Conservation (phyloP, 202 grass and related monocot genomes). For the Panicum hallii region DNA sequence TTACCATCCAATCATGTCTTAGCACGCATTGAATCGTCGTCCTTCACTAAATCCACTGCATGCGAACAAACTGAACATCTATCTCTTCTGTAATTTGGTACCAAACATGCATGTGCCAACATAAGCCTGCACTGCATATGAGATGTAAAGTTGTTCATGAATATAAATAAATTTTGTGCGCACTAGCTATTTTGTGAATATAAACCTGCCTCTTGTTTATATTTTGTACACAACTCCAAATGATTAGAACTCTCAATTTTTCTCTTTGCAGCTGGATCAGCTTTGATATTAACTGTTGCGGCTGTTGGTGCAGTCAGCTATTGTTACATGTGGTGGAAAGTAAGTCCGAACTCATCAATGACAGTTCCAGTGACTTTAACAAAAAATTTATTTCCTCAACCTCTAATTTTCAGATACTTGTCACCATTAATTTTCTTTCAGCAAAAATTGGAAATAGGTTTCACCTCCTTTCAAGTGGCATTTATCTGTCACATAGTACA, state of each 20-base stretch:
- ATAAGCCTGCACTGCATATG: neutral
- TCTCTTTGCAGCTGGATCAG: slow-evolving; percentile 47
- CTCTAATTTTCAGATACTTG: neutral
- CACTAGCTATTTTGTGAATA: neutral
- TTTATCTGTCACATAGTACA: neutral
- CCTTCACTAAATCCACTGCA: neutral
- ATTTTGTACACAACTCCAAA: neutral
- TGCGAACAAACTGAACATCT: neutral
- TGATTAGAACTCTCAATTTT: neutral
- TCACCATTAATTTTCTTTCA: neutral
- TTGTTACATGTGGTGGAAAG: slow-evolving; percentile 94
- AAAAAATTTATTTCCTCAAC: neutral
- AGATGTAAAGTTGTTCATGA: neutral
- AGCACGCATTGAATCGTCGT: neutral
- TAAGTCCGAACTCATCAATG: slow-evolving; percentile 44
- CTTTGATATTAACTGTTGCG: slow-evolving; percentile 71
- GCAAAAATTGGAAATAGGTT: neutral
- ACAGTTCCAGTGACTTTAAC: neutral
- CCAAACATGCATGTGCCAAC: neutral
- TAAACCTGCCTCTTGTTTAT: neutral
- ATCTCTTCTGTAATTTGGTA: neutral
- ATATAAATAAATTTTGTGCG: neutral
- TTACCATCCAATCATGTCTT: neutral
- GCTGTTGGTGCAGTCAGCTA: slow-evolving; percentile 68
- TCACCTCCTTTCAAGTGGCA: neutral